Evolutionary conservation across 768 basidiomycete genomes (phyloP).

Genomic region (Amanita thiersii): DNA sequence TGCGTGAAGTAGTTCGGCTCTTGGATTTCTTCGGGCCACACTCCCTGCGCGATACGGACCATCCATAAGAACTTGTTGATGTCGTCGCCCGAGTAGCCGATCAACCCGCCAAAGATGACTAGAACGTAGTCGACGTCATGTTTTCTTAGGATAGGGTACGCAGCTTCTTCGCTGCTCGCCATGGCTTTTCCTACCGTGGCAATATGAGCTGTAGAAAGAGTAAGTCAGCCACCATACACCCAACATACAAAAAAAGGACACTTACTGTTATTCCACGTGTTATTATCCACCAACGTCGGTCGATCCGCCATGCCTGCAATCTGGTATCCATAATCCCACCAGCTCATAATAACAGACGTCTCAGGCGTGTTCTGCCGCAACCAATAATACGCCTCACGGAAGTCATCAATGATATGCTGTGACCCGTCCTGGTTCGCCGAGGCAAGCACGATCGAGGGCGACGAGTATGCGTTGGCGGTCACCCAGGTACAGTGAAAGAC

Average conservation of each 20-base stretch:
- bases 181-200: slow-evolving; percentile 99
- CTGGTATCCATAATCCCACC: slow-evolving; percentile 99
- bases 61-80: slow-evolving; percentile 99
- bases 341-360: slow-evolving; percentile 93
- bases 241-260: slow-evolving; percentile 11
- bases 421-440: slow-evolving; percentile 75
- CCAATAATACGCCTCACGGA: slow-evolving; percentile 99
- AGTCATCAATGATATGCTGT: slow-evolving; percentile 96
- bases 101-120: slow-evolving; percentile 92
- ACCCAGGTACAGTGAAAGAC: slow-evolving; percentile 97
- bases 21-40: slow-evolving; percentile 98
- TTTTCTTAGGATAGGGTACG: slow-evolving; percentile 94
- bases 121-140: slow-evolving; percentile 98
- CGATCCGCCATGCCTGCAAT: slow-evolving; percentile 99
- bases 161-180: slow-evolving; percentile 88
- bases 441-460: slow-evolving; percentile 92
- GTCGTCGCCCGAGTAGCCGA: slow-evolving; percentile 97
- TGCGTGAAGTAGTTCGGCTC: slow-evolving; percentile 92
- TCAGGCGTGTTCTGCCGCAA: slow-evolving; percentile 89
- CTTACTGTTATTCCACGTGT: slow-evolving; percentile 99
- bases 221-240: not conserved
- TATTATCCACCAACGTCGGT: slow-evolving; percentile 95
- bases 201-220: slow-evolving; percentile 65
- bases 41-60: slow-evolving; percentile 90
- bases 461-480: slow-evolving; percentile 91